These are phyloP conservation scores for Ophiosphaerella narmari DNA, from an alignment of 2,329 filamentous ascomycete genomes.

Conservation along the genomic window DNA sequence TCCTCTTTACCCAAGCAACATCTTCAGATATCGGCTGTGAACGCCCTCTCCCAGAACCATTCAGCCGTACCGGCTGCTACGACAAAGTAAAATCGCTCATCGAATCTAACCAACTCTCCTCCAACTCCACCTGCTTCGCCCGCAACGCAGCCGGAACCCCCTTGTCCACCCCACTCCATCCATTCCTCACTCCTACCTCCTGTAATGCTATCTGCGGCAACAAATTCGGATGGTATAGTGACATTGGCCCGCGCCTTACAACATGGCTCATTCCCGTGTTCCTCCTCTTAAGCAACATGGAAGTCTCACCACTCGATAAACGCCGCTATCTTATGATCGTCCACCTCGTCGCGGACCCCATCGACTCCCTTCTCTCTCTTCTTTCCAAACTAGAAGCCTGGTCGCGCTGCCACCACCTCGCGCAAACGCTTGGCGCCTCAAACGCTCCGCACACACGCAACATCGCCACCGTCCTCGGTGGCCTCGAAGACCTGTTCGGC, in stretches of 20 bases:
- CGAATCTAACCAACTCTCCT: conserved; percentile 5
- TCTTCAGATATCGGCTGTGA: too few relatives aligned
- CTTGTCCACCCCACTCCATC: conserved; percentile 4
- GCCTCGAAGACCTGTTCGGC: conserved; percentile 14
- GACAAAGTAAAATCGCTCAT: conserved; percentile 1
- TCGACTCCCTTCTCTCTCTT: conserved; percentile 23
- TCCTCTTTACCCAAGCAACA: too few relatives aligned
- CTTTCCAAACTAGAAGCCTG: conserved; percentile 22
- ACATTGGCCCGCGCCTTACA: conserved; percentile 21
- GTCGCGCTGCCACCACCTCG: conserved; percentile 10
- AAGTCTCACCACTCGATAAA: conserved; percentile 25
- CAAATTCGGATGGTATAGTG: conserved; percentile 16
- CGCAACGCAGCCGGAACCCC: conserved; percentile 2
- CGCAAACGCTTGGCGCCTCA: neutral
- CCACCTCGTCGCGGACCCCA: conserved; percentile 28
- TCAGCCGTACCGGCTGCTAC: conserved; percentile 8
- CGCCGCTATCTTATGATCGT: conserved; percentile 17
- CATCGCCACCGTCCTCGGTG: conserved; percentile 10
- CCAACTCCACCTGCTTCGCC: conserved; percentile 9
- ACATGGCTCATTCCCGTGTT: conserved; percentile 27
- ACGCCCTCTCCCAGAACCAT: neutral
- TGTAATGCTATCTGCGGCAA: conserved; percentile 13
- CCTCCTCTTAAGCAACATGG: conserved; percentile 25
- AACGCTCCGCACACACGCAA: conserved; percentile 3
- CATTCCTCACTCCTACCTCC: conserved; percentile 9